These are phyloP conservation scores for Porcisia hertigi DNA, from an alignment of 208 protist genomes.

Conservation along the genomic window DNA sequence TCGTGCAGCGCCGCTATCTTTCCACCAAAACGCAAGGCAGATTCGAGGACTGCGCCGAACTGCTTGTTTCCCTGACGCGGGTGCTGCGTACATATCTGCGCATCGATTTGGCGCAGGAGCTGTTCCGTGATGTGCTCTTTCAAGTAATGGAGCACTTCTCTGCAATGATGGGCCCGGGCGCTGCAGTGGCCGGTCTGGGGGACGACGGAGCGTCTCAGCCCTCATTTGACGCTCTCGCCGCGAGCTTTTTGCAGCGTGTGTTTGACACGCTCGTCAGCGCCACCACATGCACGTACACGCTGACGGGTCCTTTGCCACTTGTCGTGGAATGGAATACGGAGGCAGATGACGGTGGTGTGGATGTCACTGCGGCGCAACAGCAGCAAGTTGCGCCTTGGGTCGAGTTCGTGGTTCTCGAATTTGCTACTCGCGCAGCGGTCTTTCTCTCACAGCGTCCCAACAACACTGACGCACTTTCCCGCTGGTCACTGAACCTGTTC, in stretches of 20 bases:
- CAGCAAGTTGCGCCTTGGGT: not conserved
- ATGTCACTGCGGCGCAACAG: slow-evolving; percentile 1
- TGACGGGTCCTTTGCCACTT: slow-evolving; percentile 11
- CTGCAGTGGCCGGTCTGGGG: not conserved
- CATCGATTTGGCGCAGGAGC: slow-evolving; percentile 13
- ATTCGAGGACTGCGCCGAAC: slow-evolving; percentile 6
- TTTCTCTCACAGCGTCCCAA: not conserved
- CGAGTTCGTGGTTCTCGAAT: slow-evolving; percentile 10
- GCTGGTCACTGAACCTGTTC: slow-evolving; percentile 10
- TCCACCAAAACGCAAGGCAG: slow-evolving; percentile 6
- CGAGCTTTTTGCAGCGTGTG: not conserved
- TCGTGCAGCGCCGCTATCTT: slow-evolving; percentile 29
- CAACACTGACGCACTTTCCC: not conserved
- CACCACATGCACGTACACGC: slow-evolving; percentile 4
- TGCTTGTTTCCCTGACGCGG: not conserved
- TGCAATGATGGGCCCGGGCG: not conserved
- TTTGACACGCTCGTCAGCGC: slow-evolving; percentile 3
- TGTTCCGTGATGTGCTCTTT: slow-evolving; percentile 9
- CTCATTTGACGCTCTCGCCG: not conserved
- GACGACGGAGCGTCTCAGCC: not conserved
- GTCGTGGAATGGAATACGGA: slow-evolving; percentile 1
- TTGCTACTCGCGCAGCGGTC: not conserved
- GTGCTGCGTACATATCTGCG: slow-evolving; percentile 5
- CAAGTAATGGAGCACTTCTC: slow-evolving; percentile 10
- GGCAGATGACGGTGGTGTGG: not conserved